phyloP scores from a whole-genome alignment of 75 land plant species.

The Azolla pinnata region DNA sequence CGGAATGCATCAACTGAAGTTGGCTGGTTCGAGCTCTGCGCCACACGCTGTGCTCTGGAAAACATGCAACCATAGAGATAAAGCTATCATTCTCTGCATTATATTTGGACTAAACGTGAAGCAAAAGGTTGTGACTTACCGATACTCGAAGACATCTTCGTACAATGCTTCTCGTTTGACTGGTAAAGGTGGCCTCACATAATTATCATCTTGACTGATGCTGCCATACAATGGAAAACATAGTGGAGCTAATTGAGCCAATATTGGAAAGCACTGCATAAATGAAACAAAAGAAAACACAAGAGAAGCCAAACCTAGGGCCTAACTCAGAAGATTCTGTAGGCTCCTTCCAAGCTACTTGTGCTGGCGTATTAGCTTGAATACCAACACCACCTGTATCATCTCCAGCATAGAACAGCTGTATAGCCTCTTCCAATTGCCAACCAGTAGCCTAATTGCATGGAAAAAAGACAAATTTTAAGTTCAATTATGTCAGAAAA shows the following conservation, averaged over 20 bases:
- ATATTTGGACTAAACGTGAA: background rate
- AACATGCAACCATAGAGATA: too few species aligned
- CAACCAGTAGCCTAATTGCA: slow-evolving; percentile 75
- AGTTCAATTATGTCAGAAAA: background rate
- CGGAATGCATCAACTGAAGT: slow-evolving; percentile 76
- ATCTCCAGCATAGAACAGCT: slow-evolving; percentile 68
- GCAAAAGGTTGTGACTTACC: slow-evolving; percentile 29
- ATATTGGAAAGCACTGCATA: too few species aligned
- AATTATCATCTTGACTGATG: slow-evolving; percentile 37
- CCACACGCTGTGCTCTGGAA: slow-evolving; percentile 38
- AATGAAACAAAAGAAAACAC: too few species aligned
- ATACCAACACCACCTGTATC: slow-evolving; percentile 32
- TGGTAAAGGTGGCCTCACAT: slow-evolving; percentile 88
- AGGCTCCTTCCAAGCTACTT: slow-evolving; percentile 3
- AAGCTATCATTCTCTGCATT: too few species aligned
- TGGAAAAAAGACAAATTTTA: background rate
- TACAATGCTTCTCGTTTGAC: slow-evolving; percentile 87
- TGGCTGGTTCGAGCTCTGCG: slow-evolving; percentile 43
- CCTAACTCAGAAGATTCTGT: background rate
- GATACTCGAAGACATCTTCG: slow-evolving; percentile 55
- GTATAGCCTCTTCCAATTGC: slow-evolving; percentile 93
- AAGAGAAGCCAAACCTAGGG: background rate
- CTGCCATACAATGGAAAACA: slow-evolving; percentile 8
- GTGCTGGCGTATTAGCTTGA: slow-evolving; percentile 14
- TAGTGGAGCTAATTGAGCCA: slow-evolving; percentile 1